Base-by-base conservation (phyloP, 2,329 filamentous ascomycete species). In the Blastomyces silverae region DNA sequence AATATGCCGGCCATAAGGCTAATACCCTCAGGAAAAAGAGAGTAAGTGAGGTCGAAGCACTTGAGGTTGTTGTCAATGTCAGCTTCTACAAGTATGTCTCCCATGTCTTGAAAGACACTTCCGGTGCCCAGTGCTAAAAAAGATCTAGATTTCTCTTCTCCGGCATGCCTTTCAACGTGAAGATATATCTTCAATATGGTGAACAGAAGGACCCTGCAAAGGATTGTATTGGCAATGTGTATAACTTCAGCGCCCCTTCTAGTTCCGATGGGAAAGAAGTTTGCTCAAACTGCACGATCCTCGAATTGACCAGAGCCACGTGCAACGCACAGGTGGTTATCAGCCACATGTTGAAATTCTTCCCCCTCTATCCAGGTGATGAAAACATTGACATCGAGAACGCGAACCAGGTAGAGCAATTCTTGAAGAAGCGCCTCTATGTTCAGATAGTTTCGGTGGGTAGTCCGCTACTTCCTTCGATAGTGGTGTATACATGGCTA, bases 21-120 rank as follows among this genome's bases (percentile, higher is more conserved):
- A 11, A 10, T 37, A 20, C 31, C 7, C 59, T 61, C 28, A 50
- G 22, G 25, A n/a, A 34, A 22, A 61, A 37, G 31, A 22, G 25
- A 28, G 28, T 28, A 34, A n/a, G 22, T 17, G 17, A 34, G 17
- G n/a, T 44, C 8, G 59, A 61, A 2, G 34, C 59, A 17, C 59
- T 61, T 37, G 59, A 61, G 3, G 59, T 61, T n/a, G 59, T 61
- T 44, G 34, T 61, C 17, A 61, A 61, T 61, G 59, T 61, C 42
- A 61, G 42, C 42, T 61, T 48, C 28, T 61, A 61, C 44, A 61
- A 61, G 59, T 61, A 61, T 34, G 42, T 50, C 11, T 50, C 25
- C 11, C 22, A 13, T n/a, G 1, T n/a, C 1, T n/a, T 48, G 17
- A 7, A 28, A 50, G 10, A 11, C 37, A 22, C n/a, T 8, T 39